Evolutionary conservation across 2,329 filamentous ascomycete species (phyloP).

Genomic region (Fusarium vanettenii): DNA sequence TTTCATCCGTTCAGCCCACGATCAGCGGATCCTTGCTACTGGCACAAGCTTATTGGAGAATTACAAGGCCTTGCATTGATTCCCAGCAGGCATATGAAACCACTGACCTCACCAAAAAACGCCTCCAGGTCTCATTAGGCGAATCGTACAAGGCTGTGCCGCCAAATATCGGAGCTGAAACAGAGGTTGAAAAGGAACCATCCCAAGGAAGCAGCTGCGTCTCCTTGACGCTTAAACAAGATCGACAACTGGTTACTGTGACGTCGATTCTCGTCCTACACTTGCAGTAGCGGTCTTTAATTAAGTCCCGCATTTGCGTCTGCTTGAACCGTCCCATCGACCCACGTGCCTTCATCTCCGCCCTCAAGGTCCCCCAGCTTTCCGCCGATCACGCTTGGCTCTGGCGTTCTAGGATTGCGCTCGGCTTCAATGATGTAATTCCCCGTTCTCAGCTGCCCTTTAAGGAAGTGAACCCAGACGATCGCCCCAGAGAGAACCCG

Average conservation of each 20-base stretch:
- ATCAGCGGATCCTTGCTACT: neutral
- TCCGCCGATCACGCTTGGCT: slow-evolving; percentile 22
- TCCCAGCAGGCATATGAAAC: neutral
- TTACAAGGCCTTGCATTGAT: neutral
- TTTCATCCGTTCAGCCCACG: neutral
- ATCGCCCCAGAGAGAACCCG: neutral
- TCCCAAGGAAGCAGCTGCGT: neutral
- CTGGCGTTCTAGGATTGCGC: neutral
- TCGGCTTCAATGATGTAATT: slow-evolving; percentile 8
- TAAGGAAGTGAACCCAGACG: neutral
- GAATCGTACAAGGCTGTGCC: neutral
- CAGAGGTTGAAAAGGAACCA: neutral
- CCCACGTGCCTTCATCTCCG: slow-evolving; percentile 19
- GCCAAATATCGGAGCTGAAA: neutral
- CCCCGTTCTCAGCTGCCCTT: neutral
- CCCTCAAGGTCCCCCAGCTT: neutral
- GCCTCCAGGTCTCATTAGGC: neutral
- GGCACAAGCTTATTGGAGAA: neutral
- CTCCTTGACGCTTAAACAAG: neutral
- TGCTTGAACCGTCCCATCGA: neutral
- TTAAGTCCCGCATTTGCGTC: neutral
- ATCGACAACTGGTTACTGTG: neutral
- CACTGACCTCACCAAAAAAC: neutral
- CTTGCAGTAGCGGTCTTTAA: neutral
- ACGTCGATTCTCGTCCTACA: slow-evolving; percentile 4